These are phyloP conservation scores for Candida hungchunana DNA, from an alignment of 805 yeast species.

Conservation along the genomic window DNA sequence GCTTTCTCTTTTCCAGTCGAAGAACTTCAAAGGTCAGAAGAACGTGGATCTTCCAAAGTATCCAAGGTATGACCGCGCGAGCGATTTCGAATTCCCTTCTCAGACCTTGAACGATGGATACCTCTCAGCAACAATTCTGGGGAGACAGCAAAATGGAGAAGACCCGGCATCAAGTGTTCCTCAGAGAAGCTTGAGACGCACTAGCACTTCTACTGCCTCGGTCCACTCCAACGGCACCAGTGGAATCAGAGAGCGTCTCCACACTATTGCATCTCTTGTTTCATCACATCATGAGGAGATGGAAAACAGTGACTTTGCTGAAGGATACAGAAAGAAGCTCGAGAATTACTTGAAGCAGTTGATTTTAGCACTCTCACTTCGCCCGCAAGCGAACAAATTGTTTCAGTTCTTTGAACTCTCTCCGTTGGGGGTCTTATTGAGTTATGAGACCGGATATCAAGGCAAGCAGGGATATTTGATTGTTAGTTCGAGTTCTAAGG, in stretches of 20 bases:
- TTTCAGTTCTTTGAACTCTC: conserved; percentile 89
- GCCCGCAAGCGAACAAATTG: conserved; percentile 77
- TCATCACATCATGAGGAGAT: conserved; percentile 2
- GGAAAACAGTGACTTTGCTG: conserved; percentile 3
- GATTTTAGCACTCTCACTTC: conserved; percentile 53
- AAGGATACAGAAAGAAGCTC: conserved; percentile 36
- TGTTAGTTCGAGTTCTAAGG: conserved; percentile 74
- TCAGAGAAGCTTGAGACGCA: no score
- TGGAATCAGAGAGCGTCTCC: conserved; percentile 16
- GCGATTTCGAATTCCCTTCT: conserved; percentile 1
- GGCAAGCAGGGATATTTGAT: conserved; percentile 89
- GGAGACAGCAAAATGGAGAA: background rate
- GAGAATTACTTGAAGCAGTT: conserved; percentile 67
- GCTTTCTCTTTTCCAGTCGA: conserved; percentile 41
- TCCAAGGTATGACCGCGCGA: conserved; percentile 25
- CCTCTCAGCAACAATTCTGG: conserved; percentile 13
- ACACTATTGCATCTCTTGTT: conserved; percentile 17
- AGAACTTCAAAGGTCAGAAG: conserved; percentile 23
- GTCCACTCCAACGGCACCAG: conserved; percentile 4
- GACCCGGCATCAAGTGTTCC: no score
- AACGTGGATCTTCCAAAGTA: conserved; percentile 35
- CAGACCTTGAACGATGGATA: conserved; percentile 24
- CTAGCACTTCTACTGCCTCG: conserved; percentile 4
- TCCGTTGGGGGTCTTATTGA: conserved; percentile 76
- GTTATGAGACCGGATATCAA: conserved; percentile 73